These are phyloP conservation scores for Hirschioporus abietinus DNA, from an alignment of 768 basidiomycete species.

Conservation along the genomic window DNA sequence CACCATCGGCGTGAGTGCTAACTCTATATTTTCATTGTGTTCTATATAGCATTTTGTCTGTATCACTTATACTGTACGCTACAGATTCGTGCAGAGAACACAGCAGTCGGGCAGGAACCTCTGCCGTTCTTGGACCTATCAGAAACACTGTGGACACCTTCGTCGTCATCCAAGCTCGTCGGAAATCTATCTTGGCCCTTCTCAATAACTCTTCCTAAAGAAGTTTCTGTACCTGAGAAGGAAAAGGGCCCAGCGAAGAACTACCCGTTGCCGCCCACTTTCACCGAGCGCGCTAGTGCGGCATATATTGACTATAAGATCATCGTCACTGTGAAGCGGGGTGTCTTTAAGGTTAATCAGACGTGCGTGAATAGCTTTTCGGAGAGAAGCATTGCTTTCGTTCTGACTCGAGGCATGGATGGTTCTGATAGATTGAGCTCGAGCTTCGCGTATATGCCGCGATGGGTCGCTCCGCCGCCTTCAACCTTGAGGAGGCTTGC, in stretches of 20 bases:
- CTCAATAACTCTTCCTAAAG: conserved; percentile 38
- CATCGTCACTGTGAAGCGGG: conserved; percentile 43
- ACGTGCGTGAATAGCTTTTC: conserved; percentile 27
- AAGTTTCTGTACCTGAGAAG: conserved; percentile 31
- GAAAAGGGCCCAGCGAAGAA: conserved; percentile 25
- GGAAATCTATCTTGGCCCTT: conserved; percentile 48
- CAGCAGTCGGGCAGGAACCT: conserved; percentile 53
- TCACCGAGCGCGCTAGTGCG: conserved; percentile 49
- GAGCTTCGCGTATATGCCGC: conserved; percentile 28
- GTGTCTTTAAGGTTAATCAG: conserved; percentile 43
- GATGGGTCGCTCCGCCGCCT: conserved; percentile 28
- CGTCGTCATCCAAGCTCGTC: conserved; percentile 28
- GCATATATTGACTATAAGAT: conserved; percentile 55
- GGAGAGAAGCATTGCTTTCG: background rate
- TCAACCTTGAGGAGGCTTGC: conserved; percentile 33
- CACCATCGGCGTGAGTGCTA: conserved; percentile 36
- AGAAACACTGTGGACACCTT: conserved; percentile 37
- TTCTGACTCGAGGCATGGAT: background rate
- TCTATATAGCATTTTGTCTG: too few species aligned
- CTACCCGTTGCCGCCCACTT: conserved; percentile 46
- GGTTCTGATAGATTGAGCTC: conserved; percentile 25
- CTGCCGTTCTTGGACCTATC: conserved; percentile 38
- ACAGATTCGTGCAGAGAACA: conserved; percentile 44
- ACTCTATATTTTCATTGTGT: background rate
- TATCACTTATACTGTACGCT: too few species aligned